Evolutionary conservation across 805 yeast genomes (phyloP), one percentile per base, ranked within the genome.

Genomic region (Teunomyces tritomae): DNA sequence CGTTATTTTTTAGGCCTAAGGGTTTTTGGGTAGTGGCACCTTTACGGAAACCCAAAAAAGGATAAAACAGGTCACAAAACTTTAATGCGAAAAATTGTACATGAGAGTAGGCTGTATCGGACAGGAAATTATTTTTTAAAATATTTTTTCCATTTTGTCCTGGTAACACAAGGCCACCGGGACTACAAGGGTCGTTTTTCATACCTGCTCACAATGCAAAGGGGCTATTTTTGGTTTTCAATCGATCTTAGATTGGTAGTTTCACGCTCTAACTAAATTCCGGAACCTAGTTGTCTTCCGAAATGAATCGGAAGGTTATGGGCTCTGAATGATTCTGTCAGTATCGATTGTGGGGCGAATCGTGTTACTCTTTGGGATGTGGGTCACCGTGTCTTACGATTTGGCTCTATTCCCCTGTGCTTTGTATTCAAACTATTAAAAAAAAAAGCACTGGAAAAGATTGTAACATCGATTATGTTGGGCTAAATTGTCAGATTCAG

Each of bases 401-500:
- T n/a, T 5, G 16, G 16, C 30, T 28, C 30, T 5, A 14, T 16
- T 8, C 14, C 34, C 8, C n/a, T 11, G 7, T 8, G 7, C 14
- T 32, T 32, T 32, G 17, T 32, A 13, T 16, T 16, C 34, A 3
- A 32, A 32, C 34, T 13, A 14, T 32, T 13, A 32, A 32, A 13
- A 14, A 32, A 32, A 8, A 32, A 3, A 16, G n/a, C 14, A 16
- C 13, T 16, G 34, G 17, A 10, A 4, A 35, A 10, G 39, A 35
- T 35, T 35, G 39, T 17, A 17, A 20, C 39, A 35, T 35, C 39
- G 39, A 35, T 35, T 35, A 35, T 35, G 39, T 35, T 13, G 39
- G 39, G 26, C 26, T 11, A 20, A 20, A 17, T 17, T 35, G 39
- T 35, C 39, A 17, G 39, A 20, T 37, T 11, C 40, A 13, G 34